A percentile compares a stretch with the other conserved stretches of the same genome.
phyloP scores from a whole-genome alignment of 176 grass and related monocot genomes.

The Lolium rigidum region DNA sequence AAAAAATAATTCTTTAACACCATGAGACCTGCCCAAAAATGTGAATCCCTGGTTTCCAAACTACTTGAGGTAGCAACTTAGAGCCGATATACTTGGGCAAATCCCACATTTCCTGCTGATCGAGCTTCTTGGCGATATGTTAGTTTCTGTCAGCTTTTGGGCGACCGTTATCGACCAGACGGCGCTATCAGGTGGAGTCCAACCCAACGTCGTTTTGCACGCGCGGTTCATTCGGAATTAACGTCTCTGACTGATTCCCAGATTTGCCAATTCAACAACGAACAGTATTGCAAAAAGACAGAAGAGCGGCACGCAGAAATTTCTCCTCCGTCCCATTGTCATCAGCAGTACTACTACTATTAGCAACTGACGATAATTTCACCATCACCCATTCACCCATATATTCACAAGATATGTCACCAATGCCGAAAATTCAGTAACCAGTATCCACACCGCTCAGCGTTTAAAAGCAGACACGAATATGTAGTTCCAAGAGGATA shows the following conservation, averaged over 20 bases:
- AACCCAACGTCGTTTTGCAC: background rate
- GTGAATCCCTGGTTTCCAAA: no score
- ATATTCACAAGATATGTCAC: background rate
- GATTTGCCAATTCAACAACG: background rate
- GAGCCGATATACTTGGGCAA: no score
- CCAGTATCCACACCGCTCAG: constrained; percentile 1
- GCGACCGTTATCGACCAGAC: background rate
- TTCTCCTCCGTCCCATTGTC: background rate
- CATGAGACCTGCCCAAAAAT: no score
- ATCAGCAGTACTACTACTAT: background rate
- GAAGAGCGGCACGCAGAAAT: background rate
- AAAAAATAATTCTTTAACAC: no score
- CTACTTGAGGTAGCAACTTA: no score
- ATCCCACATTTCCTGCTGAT: background rate
- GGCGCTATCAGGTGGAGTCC: background rate
- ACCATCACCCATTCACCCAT: background rate
- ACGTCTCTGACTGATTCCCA: background rate
- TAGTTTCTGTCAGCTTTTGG: background rate
- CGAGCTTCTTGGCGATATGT: background rate
- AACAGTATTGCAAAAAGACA: constrained; percentile 4
- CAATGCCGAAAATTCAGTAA: background rate
- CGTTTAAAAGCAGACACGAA: background rate
- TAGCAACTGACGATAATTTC: background rate
- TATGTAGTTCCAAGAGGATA: constrained; percentile 28
- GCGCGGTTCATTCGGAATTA: background rate